phyloP scores from a whole-genome alignment of 768 basidiomycete species.

The Baorangia bicolor region DNA sequence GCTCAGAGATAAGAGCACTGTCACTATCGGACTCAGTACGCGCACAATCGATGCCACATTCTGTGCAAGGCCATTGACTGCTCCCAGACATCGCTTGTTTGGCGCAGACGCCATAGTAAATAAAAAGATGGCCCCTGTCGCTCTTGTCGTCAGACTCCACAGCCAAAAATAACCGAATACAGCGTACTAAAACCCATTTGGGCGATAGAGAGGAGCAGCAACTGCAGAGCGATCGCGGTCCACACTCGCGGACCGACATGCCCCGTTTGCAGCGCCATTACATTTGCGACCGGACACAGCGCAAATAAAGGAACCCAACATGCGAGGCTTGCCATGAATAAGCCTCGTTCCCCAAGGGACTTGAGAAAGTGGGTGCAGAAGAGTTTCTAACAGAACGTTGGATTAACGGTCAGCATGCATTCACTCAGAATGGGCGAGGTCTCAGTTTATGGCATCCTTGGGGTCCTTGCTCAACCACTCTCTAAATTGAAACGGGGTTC shows the following conservation, averaged over 20 bases:
- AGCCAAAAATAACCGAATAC: not conserved
- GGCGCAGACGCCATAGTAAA: constrained; percentile 44
- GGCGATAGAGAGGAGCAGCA: not conserved
- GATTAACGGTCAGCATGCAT: not conserved
- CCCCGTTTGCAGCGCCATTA: not conserved
- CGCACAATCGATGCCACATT: constrained; percentile 17
- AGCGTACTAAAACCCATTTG: not conserved
- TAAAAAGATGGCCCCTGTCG: not conserved
- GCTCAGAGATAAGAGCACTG: constrained; percentile 32
- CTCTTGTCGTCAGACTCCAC: not conserved
- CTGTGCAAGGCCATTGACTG: constrained; percentile 51
- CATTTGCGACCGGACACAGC: not conserved
- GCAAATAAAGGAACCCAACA: not conserved
- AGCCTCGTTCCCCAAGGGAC: not conserved
- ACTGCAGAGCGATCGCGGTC: not conserved
- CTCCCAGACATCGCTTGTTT: constrained; percentile 58
- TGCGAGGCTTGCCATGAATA: not conserved
- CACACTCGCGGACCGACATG: not conserved
- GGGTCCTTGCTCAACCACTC: not conserved
- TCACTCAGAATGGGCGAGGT: not conserved
- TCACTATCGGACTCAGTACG: constrained; percentile 25
- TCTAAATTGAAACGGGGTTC: not conserved
- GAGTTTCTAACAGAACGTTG: not conserved
- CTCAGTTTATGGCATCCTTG: constrained; percentile 11
- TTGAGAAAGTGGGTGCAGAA: not conserved